Evolutionary conservation across 2,329 filamentous ascomycete genomes (phyloP).

Genomic region (Huntiella abstrusa): DNA sequence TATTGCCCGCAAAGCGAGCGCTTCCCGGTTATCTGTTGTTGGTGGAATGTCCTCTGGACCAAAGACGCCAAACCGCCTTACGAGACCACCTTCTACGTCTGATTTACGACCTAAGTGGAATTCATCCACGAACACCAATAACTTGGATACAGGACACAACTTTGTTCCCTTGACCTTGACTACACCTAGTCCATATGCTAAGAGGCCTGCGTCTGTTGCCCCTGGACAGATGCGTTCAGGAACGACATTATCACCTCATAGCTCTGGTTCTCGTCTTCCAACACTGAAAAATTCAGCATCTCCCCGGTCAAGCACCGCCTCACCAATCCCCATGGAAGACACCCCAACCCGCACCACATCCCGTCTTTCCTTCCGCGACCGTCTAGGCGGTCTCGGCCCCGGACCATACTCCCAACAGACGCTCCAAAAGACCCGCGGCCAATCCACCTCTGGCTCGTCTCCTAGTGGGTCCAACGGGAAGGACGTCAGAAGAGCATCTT

Average conservation of each 20-base stretch:
- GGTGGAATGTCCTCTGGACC: constrained; percentile 30
- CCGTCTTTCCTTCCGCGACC: constrained; percentile 35
- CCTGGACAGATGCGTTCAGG: constrained; percentile 23
- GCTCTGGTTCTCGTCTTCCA: constrained; percentile 27
- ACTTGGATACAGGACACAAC: constrained; percentile 48
- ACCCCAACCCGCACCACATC: constrained; percentile 27
- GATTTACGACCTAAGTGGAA: constrained; percentile 56
- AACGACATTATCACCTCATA: constrained; percentile 21
- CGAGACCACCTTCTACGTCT: constrained; percentile 27
- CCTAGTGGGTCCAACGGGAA: neutral
- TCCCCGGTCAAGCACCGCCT: constrained; percentile 26
- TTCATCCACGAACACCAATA: constrained; percentile 40
- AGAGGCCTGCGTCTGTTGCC: constrained; percentile 22
- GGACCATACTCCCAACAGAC: constrained; percentile 30
- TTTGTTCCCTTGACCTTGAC: constrained; percentile 44
- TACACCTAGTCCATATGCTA: constrained; percentile 38
- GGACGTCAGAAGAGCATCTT: constrained; percentile 30
- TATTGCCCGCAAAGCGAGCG: constrained; percentile 23
- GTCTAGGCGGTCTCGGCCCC: constrained; percentile 26
- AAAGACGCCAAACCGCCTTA: constrained; percentile 21
- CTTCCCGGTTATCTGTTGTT: constrained; percentile 27
- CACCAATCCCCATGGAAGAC: constrained; percentile 24
- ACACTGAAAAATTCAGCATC: constrained; percentile 25
- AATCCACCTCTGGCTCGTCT: constrained; percentile 22
- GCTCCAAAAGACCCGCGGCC: constrained; percentile 24